phyloP scores from a whole-genome alignment of 2,329 filamentous ascomycete species.

The Ceratocystiopsis sp. region DNA sequence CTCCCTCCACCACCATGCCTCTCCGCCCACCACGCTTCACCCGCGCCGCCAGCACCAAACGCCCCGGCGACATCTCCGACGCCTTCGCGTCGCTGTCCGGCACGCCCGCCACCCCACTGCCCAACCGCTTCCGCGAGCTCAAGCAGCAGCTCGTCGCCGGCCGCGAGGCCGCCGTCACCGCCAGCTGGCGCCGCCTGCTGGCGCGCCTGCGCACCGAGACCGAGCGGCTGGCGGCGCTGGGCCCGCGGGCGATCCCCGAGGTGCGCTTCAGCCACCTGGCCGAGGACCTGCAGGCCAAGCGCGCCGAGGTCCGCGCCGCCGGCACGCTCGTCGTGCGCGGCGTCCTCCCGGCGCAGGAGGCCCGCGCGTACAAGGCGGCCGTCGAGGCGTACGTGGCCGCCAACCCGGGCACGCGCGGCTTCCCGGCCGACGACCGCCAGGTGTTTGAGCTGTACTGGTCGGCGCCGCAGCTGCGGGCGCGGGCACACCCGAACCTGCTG shows the following conservation, averaged over 20 bases:
- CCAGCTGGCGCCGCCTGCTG: slow-evolving; percentile 14
- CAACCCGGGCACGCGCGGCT: slow-evolving; percentile 48
- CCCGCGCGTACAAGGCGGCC: slow-evolving; percentile 46
- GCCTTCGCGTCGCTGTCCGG: slow-evolving; percentile 43
- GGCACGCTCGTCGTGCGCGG: slow-evolving; percentile 48
- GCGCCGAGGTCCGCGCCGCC: slow-evolving; percentile 38
- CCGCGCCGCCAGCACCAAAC: slow-evolving; percentile 18
- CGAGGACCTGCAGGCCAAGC: slow-evolving; percentile 17
- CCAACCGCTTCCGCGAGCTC: slow-evolving; percentile 36
- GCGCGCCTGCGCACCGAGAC: slow-evolving; percentile 10
- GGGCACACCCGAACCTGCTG: slow-evolving; percentile 47
- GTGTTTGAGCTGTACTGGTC: slow-evolving; percentile 66
- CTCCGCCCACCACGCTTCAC: slow-evolving; percentile 3
- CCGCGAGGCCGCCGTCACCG: slow-evolving; percentile 27
- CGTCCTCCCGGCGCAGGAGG: slow-evolving; percentile 46
- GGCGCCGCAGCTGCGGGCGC: slow-evolving; percentile 46
- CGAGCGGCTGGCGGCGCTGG: slow-evolving; percentile 24
- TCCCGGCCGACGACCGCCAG: slow-evolving; percentile 39
- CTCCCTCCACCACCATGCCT: slow-evolving; percentile 7
- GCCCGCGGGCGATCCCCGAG: slow-evolving; percentile 33
- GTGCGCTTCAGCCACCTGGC: slow-evolving; percentile 30
- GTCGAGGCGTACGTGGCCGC: slow-evolving; percentile 46
- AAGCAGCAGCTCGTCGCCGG: slow-evolving; percentile 35
- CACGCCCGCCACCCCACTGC: slow-evolving; percentile 25
- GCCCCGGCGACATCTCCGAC: slow-evolving; percentile 45